Base-by-base conservation (phyloP, 129 eudicot genomes). In the Smallanthus sonchifolius region DNA sequence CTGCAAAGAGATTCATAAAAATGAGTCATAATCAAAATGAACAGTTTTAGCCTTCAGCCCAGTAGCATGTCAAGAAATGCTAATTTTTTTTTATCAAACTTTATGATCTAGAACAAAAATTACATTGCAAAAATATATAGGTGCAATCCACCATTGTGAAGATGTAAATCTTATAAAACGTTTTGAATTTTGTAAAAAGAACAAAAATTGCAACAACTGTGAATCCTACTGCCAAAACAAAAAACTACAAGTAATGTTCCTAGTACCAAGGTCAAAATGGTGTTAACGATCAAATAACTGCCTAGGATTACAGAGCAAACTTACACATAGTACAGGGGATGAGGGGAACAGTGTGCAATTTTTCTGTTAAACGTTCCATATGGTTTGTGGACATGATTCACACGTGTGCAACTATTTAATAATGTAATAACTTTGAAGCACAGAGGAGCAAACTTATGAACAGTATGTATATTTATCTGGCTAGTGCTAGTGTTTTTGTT, bases 1-100 rank as follows among this genome's bases (percentile, higher is more conserved):
- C 98, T 94, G 87, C 89, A 85, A 69, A 67, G 52, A 65, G 38
- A 51, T 28, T 55, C 17, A 80, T 28, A 30, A 52, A 36, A 59
- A 47, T 61, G 66, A 48, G 35, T 36, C 37, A 59, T 13, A 24
- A 15, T 38, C 42, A 19, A 36, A 64, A 24, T 7, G 34, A 45
- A 48, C 68, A 36, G 34, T 47, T 43, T 45, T 32, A 62, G n/a
- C 7, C 13, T 62, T 62, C 19, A 30, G 16, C 60, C 39, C 20
- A 49, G 54, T 59, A 13, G 39, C 65, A 59, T 59, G 65, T 52
- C 30, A 52, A 16, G 32, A 17, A 16, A 52, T 48, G 45, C n/a
- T 48, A 51, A 7, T 1, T 16, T n/a, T 24, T 24, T 5, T 51
- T 19, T 19, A 55, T 20, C 36, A 20, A 20, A 55, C 62, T 55